phyloP scores from a whole-genome alignment of 164 flowering plant genomes.

The Berberis vulgaris region DNA sequence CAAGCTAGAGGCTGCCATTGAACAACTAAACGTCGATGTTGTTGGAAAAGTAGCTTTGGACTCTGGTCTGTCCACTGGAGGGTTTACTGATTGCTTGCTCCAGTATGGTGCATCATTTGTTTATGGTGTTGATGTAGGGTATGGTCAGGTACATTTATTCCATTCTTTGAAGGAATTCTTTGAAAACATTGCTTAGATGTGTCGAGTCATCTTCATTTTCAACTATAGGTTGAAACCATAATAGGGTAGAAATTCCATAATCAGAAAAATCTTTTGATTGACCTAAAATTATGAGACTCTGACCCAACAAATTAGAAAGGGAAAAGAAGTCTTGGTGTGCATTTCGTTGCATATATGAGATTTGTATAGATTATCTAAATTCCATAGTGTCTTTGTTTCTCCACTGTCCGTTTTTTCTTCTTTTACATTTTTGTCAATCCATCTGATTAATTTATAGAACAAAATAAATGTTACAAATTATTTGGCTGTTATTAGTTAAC shows the following conservation, averaged over 20 bases:
- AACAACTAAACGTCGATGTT: conserved; percentile 74
- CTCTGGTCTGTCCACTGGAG: conserved; percentile 97
- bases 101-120: conserved; percentile 91
- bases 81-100: conserved; percentile 98
- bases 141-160: conserved; percentile 71
- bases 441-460: too few species aligned
- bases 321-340: neutral
- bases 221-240: too few species aligned
- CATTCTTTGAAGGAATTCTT: neutral
- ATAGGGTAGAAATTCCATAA: too few species aligned
- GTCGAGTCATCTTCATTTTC: too few species aligned
- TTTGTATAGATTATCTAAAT: neutral
- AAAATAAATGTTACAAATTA: too few species aligned
- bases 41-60: conserved; percentile 88
- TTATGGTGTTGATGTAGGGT: conserved; percentile 97
- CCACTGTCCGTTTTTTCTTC: neutral
- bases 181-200: too few species aligned
- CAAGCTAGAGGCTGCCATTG: conserved; percentile 96
- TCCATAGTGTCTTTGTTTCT: neutral
- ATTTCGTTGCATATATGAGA: neutral
- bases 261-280: too few species aligned
- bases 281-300: neutral
- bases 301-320: too few species aligned
- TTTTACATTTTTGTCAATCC: too few species aligned
- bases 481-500: neutral